Percentiles rank a stretch among this genome's conserved stretches.
Evolutionary conservation across 192 early-diverging fungal species (phyloP).

Genomic region (Ambispora gerdemannii): DNA sequence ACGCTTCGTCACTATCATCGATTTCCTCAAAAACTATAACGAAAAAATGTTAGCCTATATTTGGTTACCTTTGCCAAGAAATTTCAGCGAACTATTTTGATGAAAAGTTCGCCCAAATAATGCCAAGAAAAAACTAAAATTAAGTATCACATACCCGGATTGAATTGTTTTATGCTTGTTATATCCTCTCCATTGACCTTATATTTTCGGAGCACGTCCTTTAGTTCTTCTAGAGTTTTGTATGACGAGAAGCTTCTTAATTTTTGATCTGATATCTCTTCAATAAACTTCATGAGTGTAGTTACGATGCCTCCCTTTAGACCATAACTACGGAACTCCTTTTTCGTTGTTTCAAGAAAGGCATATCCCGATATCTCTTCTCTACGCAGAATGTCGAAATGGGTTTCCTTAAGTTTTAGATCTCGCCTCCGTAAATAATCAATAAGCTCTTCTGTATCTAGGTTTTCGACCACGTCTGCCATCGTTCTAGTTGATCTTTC

Average conservation of each 20-base stretch:
- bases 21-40: neutral
- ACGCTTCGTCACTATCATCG: conserved; percentile 1
- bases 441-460: neutral
- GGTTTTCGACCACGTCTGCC: neutral
- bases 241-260: conserved; percentile 9
- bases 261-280: neutral
- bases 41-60: neutral
- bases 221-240: neutral
- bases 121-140: neutral
- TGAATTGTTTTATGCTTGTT: conserved; percentile 1
- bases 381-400: neutral
- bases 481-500: neutral
- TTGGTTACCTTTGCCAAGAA: no score
- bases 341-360: neutral
- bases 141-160: neutral
- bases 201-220: neutral
- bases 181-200: neutral
- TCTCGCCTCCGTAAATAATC: neutral
- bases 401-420: neutral
- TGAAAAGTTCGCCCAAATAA: no score
- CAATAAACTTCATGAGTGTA: neutral
- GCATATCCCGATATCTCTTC: neutral
- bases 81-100: no score
- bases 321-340: neutral
- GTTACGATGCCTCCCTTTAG: neutral